phyloP scores from a whole-genome alignment of 768 basidiomycete genomes.

The Trametes meyenii region DNA sequence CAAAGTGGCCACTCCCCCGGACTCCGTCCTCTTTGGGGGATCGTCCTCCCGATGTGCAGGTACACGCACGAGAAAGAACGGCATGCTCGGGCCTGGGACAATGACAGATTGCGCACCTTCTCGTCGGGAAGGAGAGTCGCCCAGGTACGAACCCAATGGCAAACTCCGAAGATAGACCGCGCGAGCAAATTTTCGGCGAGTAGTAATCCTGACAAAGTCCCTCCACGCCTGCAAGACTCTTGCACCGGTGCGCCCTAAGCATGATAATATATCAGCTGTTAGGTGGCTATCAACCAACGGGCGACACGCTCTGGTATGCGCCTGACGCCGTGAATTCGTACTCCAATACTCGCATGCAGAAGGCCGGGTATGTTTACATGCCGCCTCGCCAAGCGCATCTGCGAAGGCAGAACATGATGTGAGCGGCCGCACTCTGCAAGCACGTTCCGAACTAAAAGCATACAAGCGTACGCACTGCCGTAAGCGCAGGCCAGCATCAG shows the following conservation, averaged over 20 bases:
- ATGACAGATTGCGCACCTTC: not conserved
- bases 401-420: not conserved
- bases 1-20: not conserved
- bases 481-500: not conserved
- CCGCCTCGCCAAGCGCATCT: not conserved
- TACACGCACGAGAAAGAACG: not conserved
- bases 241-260: not conserved
- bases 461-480: not conserved
- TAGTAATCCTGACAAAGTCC: not conserved
- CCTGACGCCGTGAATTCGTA: too few relatives aligned
- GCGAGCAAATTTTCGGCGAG: not conserved
- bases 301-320: not conserved
- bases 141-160: not conserved
- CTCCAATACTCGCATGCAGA: not conserved
- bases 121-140: not conserved
- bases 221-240: not conserved
- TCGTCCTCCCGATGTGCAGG: not conserved
- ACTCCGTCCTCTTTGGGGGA: not conserved
- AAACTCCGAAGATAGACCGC: constrained; percentile 5
- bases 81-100: constrained; percentile 10
- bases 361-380: not conserved
- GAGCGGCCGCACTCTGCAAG: not conserved
- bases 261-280: constrained; percentile 10
- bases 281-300: not conserved
- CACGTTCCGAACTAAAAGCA: constrained; percentile 16